A percentile compares a stretch with the other conserved stretches of the same genome.
phyloP scores from a whole-genome alignment of 768 basidiomycete genomes.

The Kwoniella newhampshirensis region DNA sequence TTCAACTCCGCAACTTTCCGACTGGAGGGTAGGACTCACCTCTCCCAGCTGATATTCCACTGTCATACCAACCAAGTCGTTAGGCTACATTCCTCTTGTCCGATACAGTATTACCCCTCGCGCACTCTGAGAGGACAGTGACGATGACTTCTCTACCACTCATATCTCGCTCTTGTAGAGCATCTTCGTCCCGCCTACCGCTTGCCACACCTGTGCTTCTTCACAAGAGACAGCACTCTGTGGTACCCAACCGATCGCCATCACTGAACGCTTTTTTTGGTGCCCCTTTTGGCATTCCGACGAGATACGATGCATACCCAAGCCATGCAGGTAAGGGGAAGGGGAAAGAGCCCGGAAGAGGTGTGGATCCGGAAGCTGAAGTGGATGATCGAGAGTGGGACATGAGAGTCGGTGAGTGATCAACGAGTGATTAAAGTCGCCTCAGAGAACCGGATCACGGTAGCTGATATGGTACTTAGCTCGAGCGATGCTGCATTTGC shows the following conservation, averaged over 20 bases:
- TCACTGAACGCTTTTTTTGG: slow-evolving; percentile 32
- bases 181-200: slow-evolving; percentile 22
- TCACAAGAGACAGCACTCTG: slow-evolving; percentile 6
- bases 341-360: slow-evolving; percentile 20
- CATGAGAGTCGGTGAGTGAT: slow-evolving; percentile 47
- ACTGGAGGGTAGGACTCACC: too few relatives aligned
- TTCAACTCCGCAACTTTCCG: too few relatives aligned
- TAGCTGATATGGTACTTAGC: slow-evolving; percentile 11
- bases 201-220: background rate
- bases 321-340: slow-evolving; percentile 25
- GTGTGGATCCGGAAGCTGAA: slow-evolving; percentile 28
- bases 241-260: slow-evolving; percentile 12
- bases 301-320: slow-evolving; percentile 7
- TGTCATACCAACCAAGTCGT: too few relatives aligned
- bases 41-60: too few relatives aligned
- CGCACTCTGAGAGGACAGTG: too few relatives aligned
- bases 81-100: too few relatives aligned
- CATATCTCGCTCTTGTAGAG: slow-evolving; percentile 15
- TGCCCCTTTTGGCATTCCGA: slow-evolving; percentile 22
- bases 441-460: background rate
- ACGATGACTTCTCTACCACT: slow-evolving; percentile 5
- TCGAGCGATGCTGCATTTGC: slow-evolving; percentile 47
- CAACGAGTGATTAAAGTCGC: background rate
- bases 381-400: slow-evolving; percentile 52
- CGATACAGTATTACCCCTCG: too few relatives aligned